A percentile compares a stretch with the other conserved stretches of the same genome.
These are phyloP conservation scores for Hemisphaericaspora subhashii DNA, from an alignment of 1,139 yeast genomes.

Conservation along the genomic window DNA sequence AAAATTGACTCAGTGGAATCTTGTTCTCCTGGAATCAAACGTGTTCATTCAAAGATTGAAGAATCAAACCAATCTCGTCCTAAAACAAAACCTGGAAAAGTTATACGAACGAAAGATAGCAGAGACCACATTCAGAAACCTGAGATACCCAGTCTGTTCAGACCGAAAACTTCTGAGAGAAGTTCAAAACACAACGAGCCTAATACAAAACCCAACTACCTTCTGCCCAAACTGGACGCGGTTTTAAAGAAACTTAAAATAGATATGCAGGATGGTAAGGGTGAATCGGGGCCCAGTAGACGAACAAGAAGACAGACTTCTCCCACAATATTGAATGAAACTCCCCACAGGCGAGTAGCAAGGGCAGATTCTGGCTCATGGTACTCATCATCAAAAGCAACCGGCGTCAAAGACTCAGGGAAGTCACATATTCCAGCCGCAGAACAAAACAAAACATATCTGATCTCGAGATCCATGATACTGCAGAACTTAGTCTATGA, in stretches of 20 bases:
- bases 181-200: not conserved
- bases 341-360: too few relatives aligned
- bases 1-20: too few relatives aligned
- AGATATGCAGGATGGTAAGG: conserved; percentile 14
- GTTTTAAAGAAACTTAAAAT: conserved; percentile 10
- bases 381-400: too few relatives aligned
- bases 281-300: conserved; percentile 7
- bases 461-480: too few relatives aligned
- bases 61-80: too few relatives aligned
- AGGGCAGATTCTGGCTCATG: too few relatives aligned
- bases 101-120: not conserved
- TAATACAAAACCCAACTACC: not conserved
- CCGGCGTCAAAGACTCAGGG: too few relatives aligned
- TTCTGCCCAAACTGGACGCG: conserved; percentile 4
- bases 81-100: not conserved
- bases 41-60: too few relatives aligned
- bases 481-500: too few relatives aligned
- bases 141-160: conserved; percentile 27
- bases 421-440: too few relatives aligned
- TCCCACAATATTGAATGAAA: not conserved
- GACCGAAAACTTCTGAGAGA: conserved; percentile 15
- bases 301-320: conserved; percentile 10
- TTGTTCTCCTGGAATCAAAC: too few relatives aligned
- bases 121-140: conserved; percentile 18
- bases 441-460: too few relatives aligned